Conservation (phyloP, 768 basidiomycete genomes). For the Amanita rubescens region DNA sequence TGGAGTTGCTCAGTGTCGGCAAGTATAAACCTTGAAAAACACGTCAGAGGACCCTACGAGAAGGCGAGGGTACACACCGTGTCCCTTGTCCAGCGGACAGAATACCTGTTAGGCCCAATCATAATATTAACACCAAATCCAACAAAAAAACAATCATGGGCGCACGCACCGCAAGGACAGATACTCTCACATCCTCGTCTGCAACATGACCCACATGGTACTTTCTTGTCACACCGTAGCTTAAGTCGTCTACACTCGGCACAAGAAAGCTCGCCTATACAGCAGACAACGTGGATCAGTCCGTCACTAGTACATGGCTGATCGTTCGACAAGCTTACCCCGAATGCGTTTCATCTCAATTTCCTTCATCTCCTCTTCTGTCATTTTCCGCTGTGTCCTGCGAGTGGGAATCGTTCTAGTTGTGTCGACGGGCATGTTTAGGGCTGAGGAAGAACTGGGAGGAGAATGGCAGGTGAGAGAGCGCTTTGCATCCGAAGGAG, state of each 20-base stretch:
- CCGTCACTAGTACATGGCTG: too few species aligned
- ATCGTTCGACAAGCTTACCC: slow-evolving; percentile 21
- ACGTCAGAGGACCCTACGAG: too few species aligned
- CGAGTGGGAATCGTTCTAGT: slow-evolving; percentile 30
- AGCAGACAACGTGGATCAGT: not conserved
- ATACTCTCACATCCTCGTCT: slow-evolving; percentile 78
- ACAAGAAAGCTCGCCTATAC: slow-evolving; percentile 42
- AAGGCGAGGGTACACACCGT: slow-evolving; percentile 35
- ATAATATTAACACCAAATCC: too few species aligned
- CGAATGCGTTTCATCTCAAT: slow-evolving; percentile 43
- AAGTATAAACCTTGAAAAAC: slow-evolving; percentile 77
- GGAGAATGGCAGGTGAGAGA: not conserved
- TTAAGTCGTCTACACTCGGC: slow-evolving; percentile 55
- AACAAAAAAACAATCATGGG: slow-evolving; percentile 13
- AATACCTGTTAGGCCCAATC: too few species aligned
- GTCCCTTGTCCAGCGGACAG: slow-evolving; percentile 79
- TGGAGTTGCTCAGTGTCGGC: slow-evolving; percentile 77
- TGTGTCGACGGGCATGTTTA: slow-evolving; percentile 35
- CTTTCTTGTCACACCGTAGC: slow-evolving; percentile 64
- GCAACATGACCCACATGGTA: slow-evolving; percentile 75
- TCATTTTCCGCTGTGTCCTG: slow-evolving; percentile 34
- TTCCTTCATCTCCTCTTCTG: slow-evolving; percentile 45
- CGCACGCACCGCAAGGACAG: slow-evolving; percentile 70
- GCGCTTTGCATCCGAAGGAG: not conserved
- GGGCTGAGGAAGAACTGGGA: not conserved